These are phyloP conservation scores for Saraca asoca DNA, from an alignment of 331 rosid genomes.

Conservation along the genomic window DNA sequence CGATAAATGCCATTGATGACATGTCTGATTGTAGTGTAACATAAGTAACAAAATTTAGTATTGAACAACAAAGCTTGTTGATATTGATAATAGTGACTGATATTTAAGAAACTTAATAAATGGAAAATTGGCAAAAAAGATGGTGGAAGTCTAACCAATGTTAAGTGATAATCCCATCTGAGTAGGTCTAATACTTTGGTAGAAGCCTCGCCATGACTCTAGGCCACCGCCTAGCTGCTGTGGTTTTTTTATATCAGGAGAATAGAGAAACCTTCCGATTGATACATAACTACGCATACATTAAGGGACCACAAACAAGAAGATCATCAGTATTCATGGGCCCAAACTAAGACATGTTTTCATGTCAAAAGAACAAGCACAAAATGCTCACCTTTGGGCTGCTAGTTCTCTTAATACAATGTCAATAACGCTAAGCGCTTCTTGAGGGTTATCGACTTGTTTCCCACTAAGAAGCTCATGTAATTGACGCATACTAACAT, in stretches of 20 bases:
- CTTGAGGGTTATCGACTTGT: constrained; percentile 48
- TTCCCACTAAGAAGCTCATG: constrained; percentile 49
- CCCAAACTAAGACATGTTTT: not conserved
- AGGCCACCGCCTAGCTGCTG: constrained; percentile 48
- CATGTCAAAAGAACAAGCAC: constrained; percentile 14
- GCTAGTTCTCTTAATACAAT: constrained; percentile 50
- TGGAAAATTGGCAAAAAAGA: not conserved
- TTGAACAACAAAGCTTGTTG: not conserved
- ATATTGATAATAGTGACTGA: not conserved
- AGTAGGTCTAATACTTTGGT: constrained; percentile 49
- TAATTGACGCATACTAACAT: constrained; percentile 49
- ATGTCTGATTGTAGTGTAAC: constrained; percentile 45
- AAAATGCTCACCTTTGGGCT: constrained; percentile 46
- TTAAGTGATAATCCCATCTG: constrained; percentile 49
- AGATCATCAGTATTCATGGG: not conserved
- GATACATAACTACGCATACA: constrained; percentile 42
- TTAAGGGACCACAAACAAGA: not conserved
- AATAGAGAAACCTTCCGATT: constrained; percentile 51
- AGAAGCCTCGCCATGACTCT: constrained; percentile 60
- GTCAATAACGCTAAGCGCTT: constrained; percentile 50
- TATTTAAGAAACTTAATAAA: not conserved
- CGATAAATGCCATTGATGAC: constrained; percentile 60
- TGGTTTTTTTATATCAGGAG: constrained; percentile 48
- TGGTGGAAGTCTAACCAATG: constrained; percentile 33
- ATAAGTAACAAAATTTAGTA: not conserved